Base-by-base conservation (phyloP, 2,329 filamentous ascomycete genomes). In the Epichloe gansuensis region DNA sequence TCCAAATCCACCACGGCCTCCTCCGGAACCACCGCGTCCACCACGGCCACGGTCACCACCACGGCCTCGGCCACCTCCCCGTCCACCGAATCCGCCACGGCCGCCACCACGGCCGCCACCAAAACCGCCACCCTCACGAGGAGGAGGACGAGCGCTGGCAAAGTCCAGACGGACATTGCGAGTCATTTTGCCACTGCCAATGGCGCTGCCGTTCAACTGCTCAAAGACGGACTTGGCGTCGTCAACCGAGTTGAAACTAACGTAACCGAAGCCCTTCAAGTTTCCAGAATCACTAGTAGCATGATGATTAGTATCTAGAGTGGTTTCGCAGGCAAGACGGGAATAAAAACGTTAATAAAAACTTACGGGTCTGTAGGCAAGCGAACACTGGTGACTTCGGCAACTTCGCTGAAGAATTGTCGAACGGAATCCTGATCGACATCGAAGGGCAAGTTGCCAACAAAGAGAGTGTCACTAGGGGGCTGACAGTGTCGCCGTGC, bases 191-290 rank as follows among this genome's bases (percentile, higher is more conserved):
- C 88, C 82, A 59, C 72, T 67, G 50, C 79, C 78, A 57, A 82
- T 75, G 55, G 77, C 69, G 52, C 75, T 75, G 58, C 88, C 88
- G 61, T 87, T 83, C 67, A 88, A 77, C 53, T 76, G 73, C 61
- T 85, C 76, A 61, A 88, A 81, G 25, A 83, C 91, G 62, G 75
- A 72, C 72, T 85, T 87, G 63, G 91, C 88, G 63, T 95, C 90
- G 31, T 95, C 89, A 56, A 93, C 69, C 17, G 85, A 86, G 61
- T 75, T 73, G 76, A 91, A 95, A 65, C 85, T 84, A 58, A 95
- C 85, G 67, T 96, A 96, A 52, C 88, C 91, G 70, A 94, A 95
- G 54, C 91, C 91, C 83, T 95, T 95, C 66, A 85, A 83, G 61
- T 83, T 81, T 59, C 89, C 90, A 57, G 82, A 82, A 56, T 95